Base-by-base conservation (phyloP, 176 grass and related monocot species). In the Ananas comosus region DNA sequence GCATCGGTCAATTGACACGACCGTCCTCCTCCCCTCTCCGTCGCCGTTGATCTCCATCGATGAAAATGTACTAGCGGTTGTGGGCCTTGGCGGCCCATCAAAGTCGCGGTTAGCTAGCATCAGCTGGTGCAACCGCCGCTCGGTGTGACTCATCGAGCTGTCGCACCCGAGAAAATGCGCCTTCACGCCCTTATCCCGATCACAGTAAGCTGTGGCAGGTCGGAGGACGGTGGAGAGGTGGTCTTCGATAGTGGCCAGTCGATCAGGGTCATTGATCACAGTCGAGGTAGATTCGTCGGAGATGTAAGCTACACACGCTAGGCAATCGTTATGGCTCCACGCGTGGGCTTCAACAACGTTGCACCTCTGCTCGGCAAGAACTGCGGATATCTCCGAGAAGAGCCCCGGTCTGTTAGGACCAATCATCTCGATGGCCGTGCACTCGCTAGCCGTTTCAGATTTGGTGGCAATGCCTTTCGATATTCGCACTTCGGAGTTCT, bases 361-460 rank as follows among this genome's bases (percentile, higher is more conserved):
- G 53, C 85, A 83, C 68, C 80, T 72, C 19, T 88, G 68, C 49
- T 88, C 68, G 12, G 80, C 80, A 16, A 88, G 85, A 64, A 79
- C 80, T 65, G 77, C 80, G 16, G 85, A 83, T 51, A 88, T 88
- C 68, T 88, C 80, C 18, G 85, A 83, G 76, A 83, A 88, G 12
- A 88, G 73, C 53, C 85, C 80, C 67, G 80, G 80, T 22, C 85
- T 52, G 33, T 83, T 88, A 53, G 68, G 73, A 59, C 85, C 80
- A 51, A 83, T 88, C 76, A 88, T 88, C 49, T 83, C 85, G 51
- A 88, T 80, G 78, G 74, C 80, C 4, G 76, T 88, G 69, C 72
- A 77, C 29, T 83, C 52, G 5, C 49, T 19, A 64, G 24, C 50
- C 53, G 51, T 18, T 64, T 75, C 66, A 25, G 22, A 29, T 66